A percentile compares a stretch with the other conserved stretches of the same genome.
phyloP scores from a whole-genome alignment of 169 alveolate genomes.

The Plasmodium vinckei region DNA sequence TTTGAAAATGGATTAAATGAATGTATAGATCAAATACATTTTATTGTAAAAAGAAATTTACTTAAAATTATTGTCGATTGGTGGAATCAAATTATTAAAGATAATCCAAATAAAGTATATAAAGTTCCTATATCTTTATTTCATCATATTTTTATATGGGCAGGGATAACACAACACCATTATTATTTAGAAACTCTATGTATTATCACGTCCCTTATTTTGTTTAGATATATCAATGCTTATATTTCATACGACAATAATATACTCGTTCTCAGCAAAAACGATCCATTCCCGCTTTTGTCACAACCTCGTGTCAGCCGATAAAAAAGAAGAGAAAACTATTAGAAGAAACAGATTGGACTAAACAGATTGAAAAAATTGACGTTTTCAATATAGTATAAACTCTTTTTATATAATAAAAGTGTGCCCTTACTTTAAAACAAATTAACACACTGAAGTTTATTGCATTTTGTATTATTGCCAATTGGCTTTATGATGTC shows the following conservation, averaged over 20 bases:
- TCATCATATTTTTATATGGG: conserved; percentile 69
- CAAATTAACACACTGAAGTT: no score
- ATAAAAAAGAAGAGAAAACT: not conserved
- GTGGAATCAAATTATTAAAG: conserved; percentile 53
- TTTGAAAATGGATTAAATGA: conserved; percentile 34
- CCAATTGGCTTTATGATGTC: no score
- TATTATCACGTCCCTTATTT: conserved; percentile 46
- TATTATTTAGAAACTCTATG: conserved; percentile 35
- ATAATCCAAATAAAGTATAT: conserved; percentile 27
- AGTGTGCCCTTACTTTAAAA: no score
- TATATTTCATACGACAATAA: conserved; percentile 50
- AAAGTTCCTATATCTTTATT: conserved; percentile 58
- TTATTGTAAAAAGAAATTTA: conserved; percentile 46
- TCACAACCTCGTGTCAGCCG: conserved; percentile 4
- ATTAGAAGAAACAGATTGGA: no score
- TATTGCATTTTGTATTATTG: no score
- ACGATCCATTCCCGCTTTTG: conserved; percentile 56
- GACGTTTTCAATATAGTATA: no score
- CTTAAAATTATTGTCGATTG: conserved; percentile 32
- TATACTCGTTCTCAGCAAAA: conserved; percentile 50
- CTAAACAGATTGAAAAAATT: no score
- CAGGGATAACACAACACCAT: conserved; percentile 53
- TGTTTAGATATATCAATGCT: conserved; percentile 41
- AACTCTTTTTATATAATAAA: no score
- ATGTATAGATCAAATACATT: conserved; percentile 62